Base-by-base conservation (phyloP, 164 flowering plant genomes). In the Chloranthus sessilifolius region DNA sequence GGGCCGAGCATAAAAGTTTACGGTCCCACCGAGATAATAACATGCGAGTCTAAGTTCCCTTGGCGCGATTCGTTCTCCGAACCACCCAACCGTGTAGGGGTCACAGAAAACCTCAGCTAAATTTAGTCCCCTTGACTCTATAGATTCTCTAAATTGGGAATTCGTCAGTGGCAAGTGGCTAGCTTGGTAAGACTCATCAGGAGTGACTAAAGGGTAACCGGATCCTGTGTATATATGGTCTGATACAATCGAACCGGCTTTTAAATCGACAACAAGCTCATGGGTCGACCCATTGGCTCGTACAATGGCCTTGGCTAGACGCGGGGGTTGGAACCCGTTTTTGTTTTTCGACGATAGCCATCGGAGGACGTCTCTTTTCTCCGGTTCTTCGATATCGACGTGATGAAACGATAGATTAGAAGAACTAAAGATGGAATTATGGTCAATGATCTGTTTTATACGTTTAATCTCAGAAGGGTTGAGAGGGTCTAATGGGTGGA, bases 41-140 rank as follows among this genome's bases (percentile, higher is more conserved):
- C 81, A 70, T 2, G 63, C 2, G 4, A 72, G 49, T 48, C 48
- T 74, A 7, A 74, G 43, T 11, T 60, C 50, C 36, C 81, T 59
- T 33, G 48, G 52, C 5, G 61, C 59, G 3, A 41, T 49, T 16
- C 4, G 11, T 43, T 74, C 78, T 0, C 89, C 85, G 35, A 50
- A 79, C 85, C 89, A 82, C 5, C 89, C 85, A 0, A 66, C 60
- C 0, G 77, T 73, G 29, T 74, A 55, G 1, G 80, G 67, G 4
- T 59, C 2, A 57, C 77, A 77, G 15, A 68, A 63, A 28, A 82
- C 73, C 39, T 75, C 68, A 0, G 71, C 61, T 3, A 74, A 1
- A 45, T 75, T 69, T 19, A 79, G 50, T 3, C 76, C 72, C 29
- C 85, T 65, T 41, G 33, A 52, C 17, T 17, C 7, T 9, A 77